phyloP scores from a whole-genome alignment of 2,329 filamentous ascomycete genomes.

The Clarireedia monteithiana region DNA sequence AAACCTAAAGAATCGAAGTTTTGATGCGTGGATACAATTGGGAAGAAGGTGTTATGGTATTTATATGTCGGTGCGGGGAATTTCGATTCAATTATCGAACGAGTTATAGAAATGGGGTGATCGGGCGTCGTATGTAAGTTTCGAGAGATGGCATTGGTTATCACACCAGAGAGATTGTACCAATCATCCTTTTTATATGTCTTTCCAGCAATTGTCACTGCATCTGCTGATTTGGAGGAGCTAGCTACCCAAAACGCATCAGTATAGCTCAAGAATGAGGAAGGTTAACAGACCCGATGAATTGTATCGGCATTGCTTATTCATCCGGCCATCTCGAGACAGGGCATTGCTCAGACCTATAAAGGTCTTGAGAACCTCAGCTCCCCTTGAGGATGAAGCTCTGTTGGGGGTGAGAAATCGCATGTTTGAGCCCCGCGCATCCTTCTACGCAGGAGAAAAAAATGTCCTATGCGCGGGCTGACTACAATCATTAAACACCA shows the following conservation, averaged over 20 bases:
- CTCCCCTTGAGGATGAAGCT: constrained; percentile 13
- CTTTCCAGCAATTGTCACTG: constrained; percentile 34
- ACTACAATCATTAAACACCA: too few relatives aligned
- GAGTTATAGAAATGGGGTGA: constrained; percentile 85
- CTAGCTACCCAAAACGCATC: background rate
- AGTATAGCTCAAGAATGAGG: background rate
- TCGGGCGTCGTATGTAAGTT: constrained; percentile 84
- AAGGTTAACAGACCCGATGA: constrained; percentile 19
- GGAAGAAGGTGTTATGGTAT: constrained; percentile 71
- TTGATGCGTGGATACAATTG: constrained; percentile 74
- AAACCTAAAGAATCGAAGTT: constrained; percentile 99
- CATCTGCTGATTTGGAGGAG: background rate
- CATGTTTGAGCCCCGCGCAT: constrained; percentile 15
- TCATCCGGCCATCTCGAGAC: constrained; percentile 15
- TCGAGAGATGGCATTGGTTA: constrained; percentile 66
- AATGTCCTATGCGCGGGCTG: too few relatives aligned
- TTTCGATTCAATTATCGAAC: constrained; percentile 83
- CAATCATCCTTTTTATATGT: constrained; percentile 65
- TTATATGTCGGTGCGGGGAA: constrained; percentile 69
- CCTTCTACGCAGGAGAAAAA: too few relatives aligned
- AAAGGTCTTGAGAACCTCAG: constrained; percentile 10
- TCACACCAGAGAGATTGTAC: constrained; percentile 76
- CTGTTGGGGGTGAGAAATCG: constrained; percentile 15
- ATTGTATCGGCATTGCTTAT: constrained; percentile 23
- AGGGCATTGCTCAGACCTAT: constrained; percentile 18